Percentiles rank a stretch among this genome's conserved stretches.
phyloP scores from a whole-genome alignment of 179 eudicot species.

The Carnegiea gigantea region DNA sequence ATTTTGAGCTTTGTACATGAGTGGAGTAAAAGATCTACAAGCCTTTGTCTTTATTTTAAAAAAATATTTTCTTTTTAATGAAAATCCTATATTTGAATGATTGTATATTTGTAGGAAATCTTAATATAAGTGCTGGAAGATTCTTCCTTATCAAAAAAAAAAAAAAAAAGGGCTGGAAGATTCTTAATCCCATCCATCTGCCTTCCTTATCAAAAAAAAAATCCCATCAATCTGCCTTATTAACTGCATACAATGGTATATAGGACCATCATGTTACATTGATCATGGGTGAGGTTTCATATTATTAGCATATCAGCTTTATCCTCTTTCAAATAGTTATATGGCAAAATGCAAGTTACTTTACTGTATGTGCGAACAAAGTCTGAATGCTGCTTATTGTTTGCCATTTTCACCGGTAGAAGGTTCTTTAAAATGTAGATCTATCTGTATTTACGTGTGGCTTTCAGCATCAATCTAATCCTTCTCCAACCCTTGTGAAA shows the following conservation, averaged over 20 bases:
- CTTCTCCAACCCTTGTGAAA: background rate
- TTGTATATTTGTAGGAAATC: background rate
- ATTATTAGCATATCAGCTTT: background rate
- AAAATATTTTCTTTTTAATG: background rate
- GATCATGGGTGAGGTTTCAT: background rate
- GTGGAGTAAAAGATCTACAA: constrained; percentile 2
- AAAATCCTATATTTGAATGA: background rate
- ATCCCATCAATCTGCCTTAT: background rate
- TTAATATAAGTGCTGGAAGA: background rate
- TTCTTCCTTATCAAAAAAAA: too few relatives aligned
- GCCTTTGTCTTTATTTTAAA: background rate
- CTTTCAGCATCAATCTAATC: background rate
- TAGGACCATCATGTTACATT: background rate
- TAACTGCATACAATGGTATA: background rate
- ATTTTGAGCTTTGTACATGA: background rate
- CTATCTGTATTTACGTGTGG: background rate
- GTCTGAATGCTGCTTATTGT: background rate
- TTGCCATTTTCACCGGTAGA: background rate
- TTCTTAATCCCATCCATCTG: too few relatives aligned
- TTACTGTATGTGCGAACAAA: background rate
- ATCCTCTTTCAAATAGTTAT: background rate
- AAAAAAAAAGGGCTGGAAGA: too few relatives aligned
- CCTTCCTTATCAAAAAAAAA: too few relatives aligned
- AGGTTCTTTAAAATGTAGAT: background rate
- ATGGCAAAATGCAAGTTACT: background rate